Percentiles rank a stretch among this genome's conserved stretches.
phyloP scores from a whole-genome alignment of 495 filamentous ascomycete species.

The Aspergillus panamensis region DNA sequence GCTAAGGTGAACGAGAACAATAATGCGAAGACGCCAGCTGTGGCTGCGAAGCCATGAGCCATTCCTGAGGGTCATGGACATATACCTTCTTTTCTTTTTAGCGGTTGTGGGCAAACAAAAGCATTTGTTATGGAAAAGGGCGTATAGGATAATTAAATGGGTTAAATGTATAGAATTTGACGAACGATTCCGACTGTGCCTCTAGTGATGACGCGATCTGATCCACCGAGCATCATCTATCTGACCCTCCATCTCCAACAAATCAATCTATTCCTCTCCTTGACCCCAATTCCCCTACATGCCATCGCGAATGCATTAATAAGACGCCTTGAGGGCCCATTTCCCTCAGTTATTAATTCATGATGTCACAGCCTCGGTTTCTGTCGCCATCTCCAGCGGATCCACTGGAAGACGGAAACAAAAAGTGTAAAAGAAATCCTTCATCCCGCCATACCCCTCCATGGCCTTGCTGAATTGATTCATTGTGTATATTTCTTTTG shows the following conservation, averaged over 20 bases:
- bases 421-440: neutral
- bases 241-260: no score
- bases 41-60: slow-evolving; percentile 6
- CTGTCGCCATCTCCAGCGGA: slow-evolving; percentile 32
- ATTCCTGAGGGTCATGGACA: neutral
- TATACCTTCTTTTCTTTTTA: neutral
- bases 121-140: neutral
- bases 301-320: neutral
- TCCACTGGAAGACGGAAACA: slow-evolving; percentile 14
- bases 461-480: slow-evolving; percentile 1
- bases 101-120: neutral
- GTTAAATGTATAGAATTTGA: no score
- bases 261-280: no score
- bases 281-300: neutral
- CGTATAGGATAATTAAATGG: neutral
- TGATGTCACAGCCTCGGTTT: slow-evolving; percentile 34
- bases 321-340: neutral
- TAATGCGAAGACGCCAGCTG: neutral
- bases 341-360: neutral
- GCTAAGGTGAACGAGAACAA: slow-evolving; percentile 23
- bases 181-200: no score
- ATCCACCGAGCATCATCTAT: no score
- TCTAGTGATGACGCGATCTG: no score
- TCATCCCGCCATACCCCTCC: neutral
- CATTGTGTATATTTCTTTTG: neutral